Percentiles rank a stretch among this genome's conserved stretches.
Conservation (phyloP, 208 protist species). For the Acanthamoeba rhysodes region DNA sequence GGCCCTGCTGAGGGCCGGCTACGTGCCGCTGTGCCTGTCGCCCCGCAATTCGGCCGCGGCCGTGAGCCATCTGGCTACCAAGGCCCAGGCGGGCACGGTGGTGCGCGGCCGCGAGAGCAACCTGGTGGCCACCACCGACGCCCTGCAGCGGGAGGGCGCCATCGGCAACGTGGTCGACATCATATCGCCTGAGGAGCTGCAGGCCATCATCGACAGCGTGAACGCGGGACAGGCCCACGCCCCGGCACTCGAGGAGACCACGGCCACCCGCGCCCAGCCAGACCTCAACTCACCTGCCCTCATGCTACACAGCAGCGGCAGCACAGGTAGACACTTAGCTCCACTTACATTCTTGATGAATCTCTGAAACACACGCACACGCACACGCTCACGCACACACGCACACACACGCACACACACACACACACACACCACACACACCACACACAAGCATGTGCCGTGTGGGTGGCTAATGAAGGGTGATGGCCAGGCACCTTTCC, state of each 20-base stretch:
- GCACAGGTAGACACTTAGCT: neutral
- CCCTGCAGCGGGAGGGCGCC: neutral
- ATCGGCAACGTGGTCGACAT: neutral
- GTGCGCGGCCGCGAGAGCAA: neutral
- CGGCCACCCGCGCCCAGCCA: neutral
- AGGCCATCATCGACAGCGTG: neutral
- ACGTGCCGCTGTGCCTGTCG: neutral
- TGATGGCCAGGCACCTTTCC: neutral
- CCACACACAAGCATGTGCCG: too few relatives aligned
- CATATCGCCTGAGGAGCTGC: neutral
- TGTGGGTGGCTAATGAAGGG: too few relatives aligned
- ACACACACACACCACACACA: too few relatives aligned
- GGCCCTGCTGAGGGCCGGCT: neutral
- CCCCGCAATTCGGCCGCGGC: neutral
- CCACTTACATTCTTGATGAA: too few relatives aligned
- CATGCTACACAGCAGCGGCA: constrained; percentile 31
- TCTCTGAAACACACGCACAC: too few relatives aligned
- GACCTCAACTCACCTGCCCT: neutral
- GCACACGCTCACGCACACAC: too few relatives aligned
- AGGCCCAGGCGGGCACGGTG: neutral
- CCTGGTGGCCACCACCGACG: neutral
- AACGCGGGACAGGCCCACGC: neutral
- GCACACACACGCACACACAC: too few relatives aligned
- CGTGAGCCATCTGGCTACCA: neutral
- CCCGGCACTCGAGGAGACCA: neutral